Conservation (phyloP, 164 flowering plant genomes). For the Vitis amurensis region DNA sequence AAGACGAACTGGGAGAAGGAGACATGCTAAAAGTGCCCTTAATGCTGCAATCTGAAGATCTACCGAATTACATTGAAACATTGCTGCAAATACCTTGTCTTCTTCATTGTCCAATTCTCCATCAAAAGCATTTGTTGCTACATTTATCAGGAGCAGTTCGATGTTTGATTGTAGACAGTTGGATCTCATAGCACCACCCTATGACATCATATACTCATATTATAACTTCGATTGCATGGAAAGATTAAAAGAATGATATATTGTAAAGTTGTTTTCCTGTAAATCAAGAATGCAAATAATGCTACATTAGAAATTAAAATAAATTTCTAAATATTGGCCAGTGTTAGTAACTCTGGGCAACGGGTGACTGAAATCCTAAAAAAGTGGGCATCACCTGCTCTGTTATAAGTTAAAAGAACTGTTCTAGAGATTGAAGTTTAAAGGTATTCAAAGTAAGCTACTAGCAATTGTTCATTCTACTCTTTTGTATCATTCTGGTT, state of each 20-base stretch:
- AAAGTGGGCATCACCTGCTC: too few species aligned
- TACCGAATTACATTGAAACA: not conserved
- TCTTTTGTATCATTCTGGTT: too few species aligned
- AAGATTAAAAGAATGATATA: not conserved
- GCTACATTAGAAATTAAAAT: too few species aligned
- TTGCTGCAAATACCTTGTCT: not conserved
- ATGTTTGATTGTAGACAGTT: constrained; percentile 1
- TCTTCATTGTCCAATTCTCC: constrained; percentile 4
- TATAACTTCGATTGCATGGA: not conserved
- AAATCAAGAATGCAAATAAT: too few species aligned
- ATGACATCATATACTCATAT: not conserved
- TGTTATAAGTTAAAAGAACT: too few species aligned
- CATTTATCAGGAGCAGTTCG: constrained; percentile 6
- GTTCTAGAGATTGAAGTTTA: too few species aligned
- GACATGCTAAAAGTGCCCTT: constrained; percentile 5
- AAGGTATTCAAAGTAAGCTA: too few species aligned
- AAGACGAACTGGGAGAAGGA: constrained; percentile 3
- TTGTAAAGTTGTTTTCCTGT: too few species aligned
- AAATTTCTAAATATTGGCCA: too few species aligned
- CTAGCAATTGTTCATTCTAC: too few species aligned
- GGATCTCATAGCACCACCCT: constrained; percentile 4
- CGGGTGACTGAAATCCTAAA: too few species aligned
- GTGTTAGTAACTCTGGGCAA: too few species aligned
- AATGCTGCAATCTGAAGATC: constrained; percentile 8
- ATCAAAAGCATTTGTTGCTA: constrained; percentile 6